Evolutionary conservation across 1,284 basidiomycete species (phyloP), one percentile per base, ranked within the genome.

Genomic region (Somion occarium): DNA sequence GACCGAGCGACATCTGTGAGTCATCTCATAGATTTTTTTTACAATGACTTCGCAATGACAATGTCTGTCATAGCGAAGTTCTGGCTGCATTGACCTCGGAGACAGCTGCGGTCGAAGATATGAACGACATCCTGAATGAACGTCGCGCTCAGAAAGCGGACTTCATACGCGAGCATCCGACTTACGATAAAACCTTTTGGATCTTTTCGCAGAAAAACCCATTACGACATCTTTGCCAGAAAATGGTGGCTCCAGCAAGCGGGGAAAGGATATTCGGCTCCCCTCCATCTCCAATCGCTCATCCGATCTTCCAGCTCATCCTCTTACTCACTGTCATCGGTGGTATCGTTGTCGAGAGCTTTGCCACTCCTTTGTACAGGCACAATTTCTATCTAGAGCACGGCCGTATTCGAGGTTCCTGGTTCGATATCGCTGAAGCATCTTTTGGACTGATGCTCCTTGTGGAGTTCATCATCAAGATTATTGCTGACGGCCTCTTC

Each of bases 181-280:
- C 86, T 0, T 99, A 91, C 62, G 96, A 98, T 69, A 88, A 86
- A 62, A 84, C 91, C 0, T 88, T 98, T 59, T 98, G 92, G 86
- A 58, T 97, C 7, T 89, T 98, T 65, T 83, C 87, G 2, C 93
- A 97, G 69, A 80, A 81, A 59, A 94, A 89, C 58, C 68, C 71
- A 2, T 45, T 97, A 39, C 86, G 96, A 0, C 78, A 75, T 48
- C 67, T 87, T 51, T 98, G 91, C 65, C 96, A 99, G 69, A 83
- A 80, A 51, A 67, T 97, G 26, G 92, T 96, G 4, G 81, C 83
- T 13, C 90, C 95, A 0, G 80, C 91, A 1, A 82, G 86, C 56
- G 93, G 93, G 24, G 85, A 93, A 51, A 86, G 94, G 0, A 88
- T 97, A 50, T 89, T 86, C 61, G 92, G 92, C 20, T 73, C 73